phyloP scores from a whole-genome alignment of 805 yeast genomes.

The Saccharomycopsis microspora region DNA sequence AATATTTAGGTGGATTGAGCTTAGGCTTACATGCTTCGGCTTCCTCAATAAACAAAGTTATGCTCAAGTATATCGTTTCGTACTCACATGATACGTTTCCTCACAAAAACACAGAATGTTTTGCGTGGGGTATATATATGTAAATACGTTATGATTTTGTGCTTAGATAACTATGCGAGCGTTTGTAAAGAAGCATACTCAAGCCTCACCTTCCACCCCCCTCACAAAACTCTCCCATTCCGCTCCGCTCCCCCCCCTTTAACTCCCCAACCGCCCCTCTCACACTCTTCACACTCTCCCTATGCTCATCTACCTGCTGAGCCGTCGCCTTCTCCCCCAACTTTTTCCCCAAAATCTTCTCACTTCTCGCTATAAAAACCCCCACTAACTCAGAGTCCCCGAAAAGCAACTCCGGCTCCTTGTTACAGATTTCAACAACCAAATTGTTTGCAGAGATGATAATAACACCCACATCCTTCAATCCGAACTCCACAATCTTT shows the following conservation, averaged over 20 bases:
- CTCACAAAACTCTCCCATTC: no score
- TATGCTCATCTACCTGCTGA: conserved; percentile 12
- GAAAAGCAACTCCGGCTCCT: conserved; percentile 5
- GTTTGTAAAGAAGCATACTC: no score
- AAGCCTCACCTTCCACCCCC: no score
- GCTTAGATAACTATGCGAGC: no score
- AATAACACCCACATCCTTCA: conserved; percentile 13
- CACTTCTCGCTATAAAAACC: conserved; percentile 4
- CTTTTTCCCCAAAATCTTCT: conserved; percentile 11
- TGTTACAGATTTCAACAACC: neutral
- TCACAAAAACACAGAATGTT: no score
- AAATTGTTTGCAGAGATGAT: conserved; percentile 8
- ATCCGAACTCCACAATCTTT: conserved; percentile 9
- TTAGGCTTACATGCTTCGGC: no score
- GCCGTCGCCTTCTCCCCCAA: conserved; percentile 14
- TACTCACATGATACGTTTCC: no score
- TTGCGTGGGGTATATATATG: no score
- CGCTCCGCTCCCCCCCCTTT: neutral
- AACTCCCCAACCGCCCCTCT: neutral
- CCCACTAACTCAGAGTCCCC: neutral
- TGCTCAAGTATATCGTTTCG: no score
- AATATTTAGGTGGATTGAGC: no score
- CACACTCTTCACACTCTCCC: conserved; percentile 4
- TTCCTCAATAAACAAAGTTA: no score
- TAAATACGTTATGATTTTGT: no score